Base-by-base conservation (phyloP, 139 green algal species). In the Dunaliella primolecta region DNA sequence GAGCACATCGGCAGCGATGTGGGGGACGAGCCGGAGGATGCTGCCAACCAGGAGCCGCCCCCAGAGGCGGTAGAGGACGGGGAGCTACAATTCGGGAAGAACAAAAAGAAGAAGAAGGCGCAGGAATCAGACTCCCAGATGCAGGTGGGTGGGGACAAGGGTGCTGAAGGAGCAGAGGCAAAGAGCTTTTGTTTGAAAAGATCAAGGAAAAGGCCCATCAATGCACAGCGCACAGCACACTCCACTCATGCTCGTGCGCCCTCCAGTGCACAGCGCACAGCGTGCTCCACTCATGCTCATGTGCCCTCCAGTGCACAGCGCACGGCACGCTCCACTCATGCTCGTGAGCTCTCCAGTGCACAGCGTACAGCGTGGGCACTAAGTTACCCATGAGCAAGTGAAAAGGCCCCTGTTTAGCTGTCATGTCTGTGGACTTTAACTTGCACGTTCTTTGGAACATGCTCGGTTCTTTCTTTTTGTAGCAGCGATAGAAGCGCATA, bases 81-180 rank as follows among this genome's bases (percentile, higher is more conserved):
- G 34, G 83, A 89, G 71, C 36, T 81, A 3, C 55, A 75, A n/a
- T 89, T 91, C 38, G 83, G 83, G 46, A 74, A 64, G 37, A 86
- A 64, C 46, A 64, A 84, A 30, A 89, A 89, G 83, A 85, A 86
- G 57, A 86, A 84, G 46, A 89, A 86, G 83, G 82, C 77, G 57
- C 83, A 87, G 57, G 37, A 85, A 0, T 70, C 55, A 27, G 82
- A 91, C n/a, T 2, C 46, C 37, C 80, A 91, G 85, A 83, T 87
- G 84, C 33, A 34, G 78, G 57, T 84, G 55, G 3, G 80, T 75
- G 15, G 30, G 2, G n/a, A 29, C 21, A 11, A 11, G 3, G 23
- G 20, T 23, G 20, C 21, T 78, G 21, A 34, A 27, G 20, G 3
- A 78, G 20, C n/a, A 27, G 20, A 23, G 15, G 25, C 25, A 78